Percentiles rank a stretch among this genome's conserved stretches.
Conservation (phyloP, 768 basidiomycete genomes). For the Leccinum longicurvipes region DNA sequence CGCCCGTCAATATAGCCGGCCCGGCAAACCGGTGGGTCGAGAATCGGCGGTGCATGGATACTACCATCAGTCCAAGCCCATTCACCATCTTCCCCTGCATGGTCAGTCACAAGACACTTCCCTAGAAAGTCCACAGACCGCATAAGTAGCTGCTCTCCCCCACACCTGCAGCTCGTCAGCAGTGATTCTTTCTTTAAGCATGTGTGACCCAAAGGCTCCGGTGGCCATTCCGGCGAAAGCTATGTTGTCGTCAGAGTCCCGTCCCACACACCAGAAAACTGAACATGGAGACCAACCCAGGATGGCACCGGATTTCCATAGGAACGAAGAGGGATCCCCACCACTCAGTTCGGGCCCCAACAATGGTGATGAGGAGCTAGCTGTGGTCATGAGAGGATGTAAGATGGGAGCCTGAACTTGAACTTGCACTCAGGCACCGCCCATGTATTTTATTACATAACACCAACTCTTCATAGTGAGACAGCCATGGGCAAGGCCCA, state of each 20-base stretch:
- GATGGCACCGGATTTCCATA: constrained; percentile 44
- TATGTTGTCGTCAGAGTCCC: constrained; percentile 10
- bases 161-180: constrained; percentile 56
- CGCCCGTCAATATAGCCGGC: constrained; percentile 58
- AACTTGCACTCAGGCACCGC: neutral
- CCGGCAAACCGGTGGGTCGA: constrained; percentile 60
- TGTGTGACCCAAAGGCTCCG: constrained; percentile 72
- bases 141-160: constrained; percentile 60
- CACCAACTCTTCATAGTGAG: neutral
- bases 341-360: constrained; percentile 13
- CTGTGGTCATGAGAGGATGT: neutral
- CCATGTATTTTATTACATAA: neutral
- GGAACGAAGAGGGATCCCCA: constrained; percentile 18
- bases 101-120: constrained; percentile 7
- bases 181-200: constrained; percentile 48
- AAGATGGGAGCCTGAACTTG: neutral
- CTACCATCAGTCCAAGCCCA: constrained; percentile 58
- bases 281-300: constrained; percentile 32
- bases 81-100: constrained; percentile 53
- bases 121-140: constrained; percentile 40
- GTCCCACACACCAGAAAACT: neutral
- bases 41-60: constrained; percentile 64
- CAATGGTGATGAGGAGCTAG: constrained; percentile 11
- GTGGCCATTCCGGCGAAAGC: constrained; percentile 51
- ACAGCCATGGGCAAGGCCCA: constrained; percentile 67